phyloP scores from a whole-genome alignment of 192 early-diverging fungal genomes.

The Obelidium mucronatum region DNA sequence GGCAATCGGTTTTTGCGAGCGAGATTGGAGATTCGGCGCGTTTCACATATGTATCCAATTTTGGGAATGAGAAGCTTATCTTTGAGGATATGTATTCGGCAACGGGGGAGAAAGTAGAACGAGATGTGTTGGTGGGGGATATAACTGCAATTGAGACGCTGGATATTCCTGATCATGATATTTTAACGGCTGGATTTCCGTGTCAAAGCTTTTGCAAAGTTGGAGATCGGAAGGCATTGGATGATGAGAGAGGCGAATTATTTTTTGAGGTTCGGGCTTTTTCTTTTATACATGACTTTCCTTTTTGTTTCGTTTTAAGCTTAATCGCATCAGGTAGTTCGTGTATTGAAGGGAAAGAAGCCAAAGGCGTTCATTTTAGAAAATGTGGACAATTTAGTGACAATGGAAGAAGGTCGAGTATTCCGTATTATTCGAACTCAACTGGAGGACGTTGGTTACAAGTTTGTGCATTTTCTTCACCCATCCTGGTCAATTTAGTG shows the following conservation, averaged over 20 bases:
- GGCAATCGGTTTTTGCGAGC: slow-evolving; percentile 15
- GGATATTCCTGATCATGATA: slow-evolving; percentile 17
- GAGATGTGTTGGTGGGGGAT: slow-evolving; percentile 2
- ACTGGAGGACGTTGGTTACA: slow-evolving; percentile 10
- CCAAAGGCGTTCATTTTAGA: slow-evolving; percentile 18
- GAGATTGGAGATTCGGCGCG: slow-evolving; percentile 17
- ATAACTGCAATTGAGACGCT: slow-evolving; percentile 12
- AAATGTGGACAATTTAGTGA: slow-evolving; percentile 21
- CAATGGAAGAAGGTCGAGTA: slow-evolving; percentile 19
- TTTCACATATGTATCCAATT: slow-evolving; percentile 23
- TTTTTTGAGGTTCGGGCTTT: background rate
- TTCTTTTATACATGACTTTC: too few species aligned
- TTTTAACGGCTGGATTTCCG: slow-evolving; percentile 26
- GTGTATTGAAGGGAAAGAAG: slow-evolving; percentile 23
- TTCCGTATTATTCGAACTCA: slow-evolving; percentile 3
- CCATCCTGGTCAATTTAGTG: background rate
- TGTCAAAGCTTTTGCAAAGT: slow-evolving; percentile 27
- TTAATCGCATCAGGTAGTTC: slow-evolving; percentile 14
- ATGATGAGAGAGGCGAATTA: background rate
- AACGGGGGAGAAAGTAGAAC: too few species aligned
- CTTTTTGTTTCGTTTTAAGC: background rate
- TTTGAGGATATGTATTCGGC: too few species aligned
- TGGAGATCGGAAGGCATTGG: background rate
- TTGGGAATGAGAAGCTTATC: background rate
- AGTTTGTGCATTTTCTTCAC: too few species aligned